Evolutionary conservation across 2,329 filamentous ascomycete species (phyloP).

Genomic region (Raffaelea albimanens): DNA sequence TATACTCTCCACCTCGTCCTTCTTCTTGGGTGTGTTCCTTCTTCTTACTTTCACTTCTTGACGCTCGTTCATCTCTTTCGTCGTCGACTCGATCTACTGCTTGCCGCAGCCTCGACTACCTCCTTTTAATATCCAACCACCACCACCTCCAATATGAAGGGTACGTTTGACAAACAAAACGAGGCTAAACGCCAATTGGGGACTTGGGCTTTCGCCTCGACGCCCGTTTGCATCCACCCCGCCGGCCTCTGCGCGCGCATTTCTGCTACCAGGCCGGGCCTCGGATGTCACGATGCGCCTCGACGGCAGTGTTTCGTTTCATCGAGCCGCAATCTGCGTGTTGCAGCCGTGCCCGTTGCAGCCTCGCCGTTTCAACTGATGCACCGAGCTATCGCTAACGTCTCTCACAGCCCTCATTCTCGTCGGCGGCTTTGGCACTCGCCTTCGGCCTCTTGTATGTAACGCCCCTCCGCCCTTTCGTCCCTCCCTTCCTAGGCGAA

Average conservation of each 20-base stretch:
- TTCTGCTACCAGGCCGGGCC: no score
- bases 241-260: no score
- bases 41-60: slow-evolving; percentile 2
- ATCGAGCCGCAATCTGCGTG: no score
- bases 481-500: no score
- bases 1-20: neutral
- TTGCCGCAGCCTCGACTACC: slow-evolving; percentile 2
- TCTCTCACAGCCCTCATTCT: slow-evolving; percentile 75
- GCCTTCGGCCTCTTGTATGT: slow-evolving; percentile 87
- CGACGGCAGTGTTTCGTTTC: no score
- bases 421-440: slow-evolving; percentile 97
- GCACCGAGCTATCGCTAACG: no score
- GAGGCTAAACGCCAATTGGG: no score
- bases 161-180: slow-evolving; percentile 18
- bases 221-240: no score
- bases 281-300: no score
- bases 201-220: neutral
- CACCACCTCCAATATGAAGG: slow-evolving; percentile 27
- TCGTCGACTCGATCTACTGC: slow-evolving; percentile 8
- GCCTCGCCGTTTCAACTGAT: no score
- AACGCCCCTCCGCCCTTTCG: no score
- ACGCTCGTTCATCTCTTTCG: slow-evolving; percentile 10
- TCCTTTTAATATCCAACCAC: neutral
- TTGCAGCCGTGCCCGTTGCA: no score
- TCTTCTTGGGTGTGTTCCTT: neutral